phyloP scores from a whole-genome alignment of 805 yeast species.

The Monosporozyma yasuniensis region DNA sequence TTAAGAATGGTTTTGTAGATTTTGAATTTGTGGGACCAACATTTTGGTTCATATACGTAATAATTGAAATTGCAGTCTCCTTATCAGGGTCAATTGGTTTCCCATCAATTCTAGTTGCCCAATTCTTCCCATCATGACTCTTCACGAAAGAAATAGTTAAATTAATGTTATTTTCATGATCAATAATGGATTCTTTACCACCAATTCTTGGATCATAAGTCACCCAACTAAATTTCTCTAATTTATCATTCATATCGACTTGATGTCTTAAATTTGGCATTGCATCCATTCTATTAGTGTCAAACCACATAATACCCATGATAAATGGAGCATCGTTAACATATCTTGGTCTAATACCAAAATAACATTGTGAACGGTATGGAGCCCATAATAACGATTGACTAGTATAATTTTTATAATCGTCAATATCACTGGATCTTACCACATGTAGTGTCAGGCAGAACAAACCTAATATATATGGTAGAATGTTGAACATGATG shows the following conservation, averaged over 20 bases:
- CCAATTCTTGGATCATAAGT: constrained; percentile 81
- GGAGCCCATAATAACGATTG: constrained; percentile 82
- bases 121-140: constrained; percentile 55
- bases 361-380: constrained; percentile 74
- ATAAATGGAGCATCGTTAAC: constrained; percentile 48
- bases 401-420: constrained; percentile 32
- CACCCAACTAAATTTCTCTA: constrained; percentile 77
- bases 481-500: background rate
- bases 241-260: constrained; percentile 63
- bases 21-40: constrained; percentile 32
- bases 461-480: background rate
- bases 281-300: constrained; percentile 48
- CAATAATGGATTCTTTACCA: constrained; percentile 69
- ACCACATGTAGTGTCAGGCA: background rate
- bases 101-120: constrained; percentile 74
- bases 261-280: constrained; percentile 56
- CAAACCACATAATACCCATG: constrained; percentile 85
- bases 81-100: constrained; percentile 45
- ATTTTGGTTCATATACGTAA: constrained; percentile 74
- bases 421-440: background rate
- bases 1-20: background rate
- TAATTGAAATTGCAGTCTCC: constrained; percentile 49
- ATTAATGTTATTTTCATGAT: constrained; percentile 51
- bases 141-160: constrained; percentile 71
- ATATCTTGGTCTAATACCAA: constrained; percentile 72